Conservation (phyloP, 306 rosid genomes). For the Vigna angularis region DNA sequence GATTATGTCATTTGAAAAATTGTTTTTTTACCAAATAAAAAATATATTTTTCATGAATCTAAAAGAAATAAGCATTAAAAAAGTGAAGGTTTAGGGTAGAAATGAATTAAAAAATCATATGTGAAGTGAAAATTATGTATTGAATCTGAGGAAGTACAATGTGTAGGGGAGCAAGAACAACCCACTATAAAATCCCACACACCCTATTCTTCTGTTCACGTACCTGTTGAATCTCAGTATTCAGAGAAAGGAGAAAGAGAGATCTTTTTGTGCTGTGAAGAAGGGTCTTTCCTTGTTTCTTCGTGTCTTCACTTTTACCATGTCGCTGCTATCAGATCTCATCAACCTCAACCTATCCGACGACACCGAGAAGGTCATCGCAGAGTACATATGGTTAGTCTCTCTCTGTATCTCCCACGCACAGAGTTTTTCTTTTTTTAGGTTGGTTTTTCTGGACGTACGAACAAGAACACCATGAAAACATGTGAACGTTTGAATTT, state of each 20-base stretch:
- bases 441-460: background rate
- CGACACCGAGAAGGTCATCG: conserved; percentile 61
- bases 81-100: background rate
- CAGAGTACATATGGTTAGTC: conserved; percentile 72
- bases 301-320: background rate
- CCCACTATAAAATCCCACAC: background rate
- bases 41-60: background rate
- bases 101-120: background rate
- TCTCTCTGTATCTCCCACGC: background rate
- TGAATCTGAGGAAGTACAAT: background rate
- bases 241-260: background rate
- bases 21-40: background rate
- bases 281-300: background rate
- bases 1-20: background rate
- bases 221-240: conserved; percentile 19
- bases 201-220: background rate
- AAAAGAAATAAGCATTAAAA: background rate
- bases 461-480: background rate
- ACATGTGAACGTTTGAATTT: background rate
- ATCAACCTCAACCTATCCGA: conserved; percentile 66
- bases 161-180: background rate
- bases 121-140: background rate
- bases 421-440: background rate
- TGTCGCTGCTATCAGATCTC: conserved; percentile 70
- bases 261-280: background rate